Conservation (phyloP, 768 basidiomycete genomes). For the Termitomyces bulborhizus region DNA sequence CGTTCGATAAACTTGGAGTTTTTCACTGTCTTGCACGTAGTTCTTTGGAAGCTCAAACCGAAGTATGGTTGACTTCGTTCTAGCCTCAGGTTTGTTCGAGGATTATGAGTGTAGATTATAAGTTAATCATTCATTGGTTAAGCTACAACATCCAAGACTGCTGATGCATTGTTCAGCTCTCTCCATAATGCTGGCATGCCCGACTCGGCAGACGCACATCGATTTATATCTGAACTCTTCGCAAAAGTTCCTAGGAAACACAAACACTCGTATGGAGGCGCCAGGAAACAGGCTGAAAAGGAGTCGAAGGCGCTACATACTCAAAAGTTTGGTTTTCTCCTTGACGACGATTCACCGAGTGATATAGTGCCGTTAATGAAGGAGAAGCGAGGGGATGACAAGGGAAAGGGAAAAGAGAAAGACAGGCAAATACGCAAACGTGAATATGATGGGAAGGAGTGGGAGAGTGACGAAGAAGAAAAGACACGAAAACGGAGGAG, state of each 20-base stretch:
- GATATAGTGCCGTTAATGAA: constrained; percentile 37
- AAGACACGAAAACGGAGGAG: constrained; percentile 59
- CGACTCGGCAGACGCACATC: constrained; percentile 70
- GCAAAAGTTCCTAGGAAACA: constrained; percentile 71
- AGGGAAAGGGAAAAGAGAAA: constrained; percentile 39
- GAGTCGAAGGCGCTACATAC: constrained; percentile 63
- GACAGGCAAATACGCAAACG: constrained; percentile 72
- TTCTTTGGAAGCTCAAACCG: constrained; percentile 81
- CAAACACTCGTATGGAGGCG: constrained; percentile 42
- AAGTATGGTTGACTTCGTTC: constrained; percentile 81
- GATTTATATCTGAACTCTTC: constrained; percentile 76
- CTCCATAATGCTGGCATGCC: constrained; percentile 78
- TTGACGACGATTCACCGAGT: constrained; percentile 66
- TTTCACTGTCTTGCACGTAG: constrained; percentile 28
- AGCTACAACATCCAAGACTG: constrained; percentile 82
- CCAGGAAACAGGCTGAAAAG: constrained; percentile 67
- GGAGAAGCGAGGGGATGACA: constrained; percentile 38
- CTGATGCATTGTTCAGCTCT: constrained; percentile 70
- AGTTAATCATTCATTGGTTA: constrained; percentile 1
- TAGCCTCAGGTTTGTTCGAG: constrained; percentile 64
- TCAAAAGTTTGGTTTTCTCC: constrained; percentile 73
- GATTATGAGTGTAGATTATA: constrained; percentile 3
- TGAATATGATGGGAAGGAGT: constrained; percentile 74
- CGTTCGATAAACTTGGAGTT: neutral
- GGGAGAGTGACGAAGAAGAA: constrained; percentile 92